Evolutionary conservation across 164 flowering plant species (phyloP).

Genomic region (Vitis rotundifolia): DNA sequence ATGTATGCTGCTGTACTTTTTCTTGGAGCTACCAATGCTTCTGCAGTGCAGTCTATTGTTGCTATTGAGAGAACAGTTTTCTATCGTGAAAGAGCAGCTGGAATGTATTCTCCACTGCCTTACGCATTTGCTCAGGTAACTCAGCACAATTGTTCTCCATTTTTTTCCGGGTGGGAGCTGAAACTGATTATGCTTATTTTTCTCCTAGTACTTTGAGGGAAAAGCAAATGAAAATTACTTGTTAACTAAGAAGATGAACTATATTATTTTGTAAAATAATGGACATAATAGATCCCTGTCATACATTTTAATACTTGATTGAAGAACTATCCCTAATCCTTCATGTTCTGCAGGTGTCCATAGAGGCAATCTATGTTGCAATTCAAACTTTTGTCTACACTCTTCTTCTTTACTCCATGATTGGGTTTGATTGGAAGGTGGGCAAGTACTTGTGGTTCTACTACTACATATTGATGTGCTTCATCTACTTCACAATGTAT

Average conservation of each 20-base stretch:
- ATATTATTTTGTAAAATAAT: too few relatives aligned
- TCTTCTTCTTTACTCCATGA: slow-evolving; percentile 57
- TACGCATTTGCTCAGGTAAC: slow-evolving; percentile 77
- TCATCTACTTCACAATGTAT: slow-evolving; percentile 54
- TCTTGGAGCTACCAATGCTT: slow-evolving; percentile 62
- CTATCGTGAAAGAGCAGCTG: slow-evolving; percentile 85
- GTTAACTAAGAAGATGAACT: not conserved
- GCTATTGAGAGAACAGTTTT: slow-evolving; percentile 69
- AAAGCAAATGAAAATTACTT: not conserved
- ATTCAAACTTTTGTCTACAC: slow-evolving; percentile 42
- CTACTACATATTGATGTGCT: slow-evolving; percentile 52
- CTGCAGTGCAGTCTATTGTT: slow-evolving; percentile 55
- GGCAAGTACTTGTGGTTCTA: slow-evolving; percentile 49
- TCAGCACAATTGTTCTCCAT: not conserved
- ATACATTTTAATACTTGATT: not conserved
- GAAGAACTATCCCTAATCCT: not conserved
- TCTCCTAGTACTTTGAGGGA: too few relatives aligned
- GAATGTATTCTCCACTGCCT: slow-evolving; percentile 77
- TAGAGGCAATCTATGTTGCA: slow-evolving; percentile 46
- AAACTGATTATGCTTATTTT: too few relatives aligned
- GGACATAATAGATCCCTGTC: not conserved
- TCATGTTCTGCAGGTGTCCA: slow-evolving; percentile 44
- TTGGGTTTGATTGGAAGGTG: slow-evolving; percentile 52
- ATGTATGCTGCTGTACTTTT: slow-evolving; percentile 68
- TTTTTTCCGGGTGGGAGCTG: too few relatives aligned